Conservation (phyloP, 2,329 filamentous ascomycete species). For the Aspergillus ruber region DNA sequence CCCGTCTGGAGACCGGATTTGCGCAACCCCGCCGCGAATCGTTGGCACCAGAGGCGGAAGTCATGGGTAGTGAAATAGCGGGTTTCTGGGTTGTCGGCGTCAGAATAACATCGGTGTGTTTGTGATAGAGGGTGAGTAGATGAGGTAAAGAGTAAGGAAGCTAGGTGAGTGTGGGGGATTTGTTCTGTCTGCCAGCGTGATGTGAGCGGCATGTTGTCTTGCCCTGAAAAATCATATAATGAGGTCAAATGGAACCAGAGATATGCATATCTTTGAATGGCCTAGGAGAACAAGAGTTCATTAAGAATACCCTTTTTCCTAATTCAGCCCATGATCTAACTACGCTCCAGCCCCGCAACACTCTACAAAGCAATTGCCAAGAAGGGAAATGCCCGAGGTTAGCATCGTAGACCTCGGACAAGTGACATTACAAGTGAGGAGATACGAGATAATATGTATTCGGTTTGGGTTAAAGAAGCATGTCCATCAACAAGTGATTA, state of each 20-base stretch:
- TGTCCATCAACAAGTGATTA: background rate
- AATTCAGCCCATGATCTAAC: background rate
- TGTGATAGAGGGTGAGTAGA: constrained; percentile 42
- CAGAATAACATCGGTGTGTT: constrained; percentile 49
- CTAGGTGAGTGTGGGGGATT: constrained; percentile 39
- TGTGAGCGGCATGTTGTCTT: constrained; percentile 46
- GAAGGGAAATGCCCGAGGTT: background rate
- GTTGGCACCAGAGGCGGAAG: constrained; percentile 65
- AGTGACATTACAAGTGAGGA: background rate
- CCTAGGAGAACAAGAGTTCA: background rate
- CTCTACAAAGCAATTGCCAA: background rate
- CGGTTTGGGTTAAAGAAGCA: too few relatives aligned
- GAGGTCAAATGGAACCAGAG: background rate
- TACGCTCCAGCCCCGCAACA: too few relatives aligned
- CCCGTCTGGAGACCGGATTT: constrained; percentile 59
- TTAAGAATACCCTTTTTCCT: background rate
- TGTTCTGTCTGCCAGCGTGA: constrained; percentile 42
- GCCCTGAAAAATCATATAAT: background rate
- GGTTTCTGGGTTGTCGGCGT: constrained; percentile 60
- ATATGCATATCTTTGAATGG: background rate
- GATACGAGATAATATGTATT: constrained; percentile 1
- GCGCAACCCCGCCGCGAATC: constrained; percentile 62
- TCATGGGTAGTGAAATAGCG: constrained; percentile 58
- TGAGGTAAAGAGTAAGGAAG: constrained; percentile 44
- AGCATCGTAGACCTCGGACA: background rate